phyloP scores from a whole-genome alignment of 139 green algal species.

The Volvox reticuliferus region DNA sequence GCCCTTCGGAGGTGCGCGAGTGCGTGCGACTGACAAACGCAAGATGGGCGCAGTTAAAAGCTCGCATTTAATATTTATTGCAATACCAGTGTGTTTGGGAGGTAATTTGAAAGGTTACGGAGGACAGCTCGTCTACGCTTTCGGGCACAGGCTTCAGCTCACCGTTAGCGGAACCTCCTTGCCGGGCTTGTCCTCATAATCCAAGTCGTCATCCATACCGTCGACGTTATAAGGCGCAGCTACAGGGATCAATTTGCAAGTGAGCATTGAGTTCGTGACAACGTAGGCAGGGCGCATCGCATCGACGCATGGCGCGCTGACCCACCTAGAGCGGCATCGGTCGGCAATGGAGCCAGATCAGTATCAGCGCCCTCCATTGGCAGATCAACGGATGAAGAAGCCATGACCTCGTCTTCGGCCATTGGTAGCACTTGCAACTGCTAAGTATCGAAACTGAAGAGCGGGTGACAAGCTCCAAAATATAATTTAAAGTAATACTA shows the following conservation, averaged over 20 bases:
- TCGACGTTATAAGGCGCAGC: not conserved
- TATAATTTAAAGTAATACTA: too few relatives aligned
- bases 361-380: not conserved
- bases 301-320: not conserved
- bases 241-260: not conserved
- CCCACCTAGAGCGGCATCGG: not conserved
- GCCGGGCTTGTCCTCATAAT: constrained; percentile 25
- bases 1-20: too few relatives aligned
- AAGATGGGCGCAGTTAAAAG: too few relatives aligned
- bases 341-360: constrained; percentile 23
- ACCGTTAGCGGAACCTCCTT: constrained; percentile 47
- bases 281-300: not conserved
- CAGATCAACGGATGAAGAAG: not conserved
- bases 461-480: too few relatives aligned
- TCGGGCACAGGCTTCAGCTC: not conserved
- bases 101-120: too few relatives aligned
- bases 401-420: constrained; percentile 17
- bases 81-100: too few relatives aligned
- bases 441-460: too few relatives aligned
- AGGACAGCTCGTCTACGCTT: too few relatives aligned
- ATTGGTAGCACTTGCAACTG: not conserved
- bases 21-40: too few relatives aligned
- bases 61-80: too few relatives aligned
- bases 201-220: constrained; percentile 2
- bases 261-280: too few relatives aligned